Evolutionary conservation across 352 stramenopile genomes (phyloP), one percentile per base, ranked within the genome.

Genomic region (Peronosclerospora sorghi): DNA sequence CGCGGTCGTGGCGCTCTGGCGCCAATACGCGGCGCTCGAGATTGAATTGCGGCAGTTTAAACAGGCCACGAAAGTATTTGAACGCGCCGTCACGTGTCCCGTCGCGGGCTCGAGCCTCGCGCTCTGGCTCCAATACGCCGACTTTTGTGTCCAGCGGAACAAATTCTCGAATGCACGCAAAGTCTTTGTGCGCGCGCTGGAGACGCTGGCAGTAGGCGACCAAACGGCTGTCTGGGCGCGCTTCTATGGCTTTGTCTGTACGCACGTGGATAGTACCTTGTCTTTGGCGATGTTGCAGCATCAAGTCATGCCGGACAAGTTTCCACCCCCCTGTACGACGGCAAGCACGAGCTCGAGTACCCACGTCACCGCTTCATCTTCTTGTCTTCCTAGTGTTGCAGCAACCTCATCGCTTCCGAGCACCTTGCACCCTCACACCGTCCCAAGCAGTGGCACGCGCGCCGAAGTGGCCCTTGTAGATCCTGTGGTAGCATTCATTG

Each of bases 21-120:
- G 59, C 2, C 42, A 56, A n/a, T 88, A 86, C 49, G 73, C 73
- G n/a, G 68, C 66, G 39, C 56, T 88, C 32, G 76, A 88, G 58
- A 81, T 86, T 35, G 76, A 82, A 24, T 49, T 88, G 40, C 71
- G 76, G 9, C 76, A 88, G 62, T 88, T 88, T 49, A 88, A 88
- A 45, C 76, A 88, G 54, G 74, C 76, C 29, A 88, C 76, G 6
- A 86, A 83, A 44, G 73, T 86, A 24, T 83, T 86, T 41, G 76
- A 88, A 46, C 48, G 58, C 30, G 76, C 71, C 4, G 65, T 73
- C 35, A 60, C 34, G 32, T 85, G 72, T 37, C 57, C 69, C 7
- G 52, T 83, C 2, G 73, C 69, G 1, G 54, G 60, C 14, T 32
- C 18, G 13, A 65, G 48, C 40, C 59, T 45, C 3, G 41, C 45